These are phyloP conservation scores for Lantana camara DNA, from an alignment of 257 asterid genomes.

Conservation along the genomic window DNA sequence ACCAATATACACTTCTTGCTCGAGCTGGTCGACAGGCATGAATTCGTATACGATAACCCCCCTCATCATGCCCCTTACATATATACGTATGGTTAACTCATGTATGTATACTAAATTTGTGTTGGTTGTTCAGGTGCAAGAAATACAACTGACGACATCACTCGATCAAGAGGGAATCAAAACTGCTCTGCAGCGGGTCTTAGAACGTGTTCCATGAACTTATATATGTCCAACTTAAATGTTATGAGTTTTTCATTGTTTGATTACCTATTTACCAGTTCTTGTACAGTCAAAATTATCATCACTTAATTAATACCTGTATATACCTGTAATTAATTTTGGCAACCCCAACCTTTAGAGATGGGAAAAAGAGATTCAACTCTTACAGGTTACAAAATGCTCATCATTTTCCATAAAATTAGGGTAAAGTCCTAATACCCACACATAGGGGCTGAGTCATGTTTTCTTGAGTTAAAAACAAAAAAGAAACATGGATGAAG, in stretches of 20 bases:
- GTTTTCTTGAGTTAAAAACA: no score
- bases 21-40: constrained; percentile 97
- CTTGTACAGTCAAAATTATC: not conserved
- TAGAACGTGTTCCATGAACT: constrained; percentile 81
- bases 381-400: no score
- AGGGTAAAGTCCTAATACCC: no score
- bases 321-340: not conserved
- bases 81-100: no score
- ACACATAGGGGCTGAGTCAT: no score
- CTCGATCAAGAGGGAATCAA: constrained; percentile 96
- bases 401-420: no score
- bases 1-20: constrained; percentile 86
- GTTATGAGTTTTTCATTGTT: not conserved
- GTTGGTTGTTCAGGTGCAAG: constrained; percentile 90
- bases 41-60: no score
- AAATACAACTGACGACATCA: constrained; percentile 81
- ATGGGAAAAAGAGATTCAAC: no score
- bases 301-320: not conserved
- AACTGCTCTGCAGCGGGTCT: constrained; percentile 71
- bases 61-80: not conserved
- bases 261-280: not conserved
- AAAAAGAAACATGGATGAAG: no score
- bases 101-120: constrained; percentile 10
- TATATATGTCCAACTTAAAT: not conserved
- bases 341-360: no score